Evolutionary conservation across 768 basidiomycete species (phyloP), one percentile per base, ranked within the genome.

Genomic region (Pholiota molesta): DNA sequence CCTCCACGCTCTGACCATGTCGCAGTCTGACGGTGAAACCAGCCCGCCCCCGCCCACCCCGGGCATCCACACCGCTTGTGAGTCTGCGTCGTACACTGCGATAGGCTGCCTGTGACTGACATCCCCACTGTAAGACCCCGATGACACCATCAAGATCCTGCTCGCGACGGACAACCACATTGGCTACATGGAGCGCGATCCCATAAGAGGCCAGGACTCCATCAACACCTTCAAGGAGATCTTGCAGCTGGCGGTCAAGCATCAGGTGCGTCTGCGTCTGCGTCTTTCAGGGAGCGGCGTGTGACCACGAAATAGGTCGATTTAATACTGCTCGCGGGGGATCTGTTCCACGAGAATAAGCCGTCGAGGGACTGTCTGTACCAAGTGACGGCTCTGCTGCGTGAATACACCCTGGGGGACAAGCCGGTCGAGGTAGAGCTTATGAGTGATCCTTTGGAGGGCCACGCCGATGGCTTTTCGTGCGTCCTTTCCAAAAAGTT

Each of bases 331-430:
- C 86, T 99, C 7, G 97, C 91, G 14, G 97, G 97, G 8, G 97
- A 99, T 73, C 79, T 99, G 3, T 99, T 99, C 71, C 97, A 99
- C 73, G 97, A 99, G 71, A 99, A 99, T 74, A 87, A 95, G 63
- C 97, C 97, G 0, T 93, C 93, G 29, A 79, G 97, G 65, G 93
- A 94, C 56, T 91, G 91, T 65, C 75, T 99, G 31, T 97, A 96
- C 75, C 88, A 92, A 71, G 91, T 90, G 1, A 92, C 94, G 69
- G 93, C 94, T 1, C 81, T 98, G 14, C 76, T 99, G 60, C 86
- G 97, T 55, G 94, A 99, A 76, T 94, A 92, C 74, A 94, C 94
- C 0, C 69, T 99, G 57, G 91, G 92, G 5, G 89, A 97, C 72
- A 90, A 87, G 67, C 94, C 97, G 0, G 83, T 99, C n/a, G 84